Percentiles rank a stretch among this genome's conserved stretches.
Evolutionary conservation across 345 rosid species (phyloP).

Genomic region (Eucalyptus erythrocorys): DNA sequence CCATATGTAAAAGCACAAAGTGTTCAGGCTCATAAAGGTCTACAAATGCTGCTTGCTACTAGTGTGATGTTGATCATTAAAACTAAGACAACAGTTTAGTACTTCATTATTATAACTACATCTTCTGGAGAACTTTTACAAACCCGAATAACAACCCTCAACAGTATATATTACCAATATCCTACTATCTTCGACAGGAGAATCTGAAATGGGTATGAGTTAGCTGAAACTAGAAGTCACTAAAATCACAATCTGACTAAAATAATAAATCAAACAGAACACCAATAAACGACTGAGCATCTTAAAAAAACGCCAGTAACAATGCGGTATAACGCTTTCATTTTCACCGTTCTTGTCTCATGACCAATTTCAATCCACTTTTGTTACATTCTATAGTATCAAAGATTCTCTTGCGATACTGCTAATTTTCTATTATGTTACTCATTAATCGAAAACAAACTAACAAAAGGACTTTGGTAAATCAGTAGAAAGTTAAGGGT

Average conservation of each 20-base stretch:
- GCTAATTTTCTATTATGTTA: neutral
- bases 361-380: neutral
- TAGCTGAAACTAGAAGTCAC: neutral
- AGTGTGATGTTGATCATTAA: neutral
- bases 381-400: neutral
- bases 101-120: neutral
- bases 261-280: neutral
- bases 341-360: neutral
- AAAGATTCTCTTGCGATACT: neutral
- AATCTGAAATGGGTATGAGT: neutral
- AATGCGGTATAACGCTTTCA: neutral
- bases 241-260: neutral
- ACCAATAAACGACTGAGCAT: neutral
- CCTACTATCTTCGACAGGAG: neutral
- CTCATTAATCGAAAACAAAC: neutral
- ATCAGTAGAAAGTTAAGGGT: neutral
- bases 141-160: neutral
- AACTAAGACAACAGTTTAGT: neutral
- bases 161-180: neutral
- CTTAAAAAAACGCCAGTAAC: neutral
- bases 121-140: neutral
- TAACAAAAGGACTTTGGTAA: neutral
- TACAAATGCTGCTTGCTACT: neutral
- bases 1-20: neutral
- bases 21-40: neutral